Evolutionary conservation across 2,329 filamentous ascomycete species (phyloP).

Genomic region (Talaromyces albobiverticillius): DNA sequence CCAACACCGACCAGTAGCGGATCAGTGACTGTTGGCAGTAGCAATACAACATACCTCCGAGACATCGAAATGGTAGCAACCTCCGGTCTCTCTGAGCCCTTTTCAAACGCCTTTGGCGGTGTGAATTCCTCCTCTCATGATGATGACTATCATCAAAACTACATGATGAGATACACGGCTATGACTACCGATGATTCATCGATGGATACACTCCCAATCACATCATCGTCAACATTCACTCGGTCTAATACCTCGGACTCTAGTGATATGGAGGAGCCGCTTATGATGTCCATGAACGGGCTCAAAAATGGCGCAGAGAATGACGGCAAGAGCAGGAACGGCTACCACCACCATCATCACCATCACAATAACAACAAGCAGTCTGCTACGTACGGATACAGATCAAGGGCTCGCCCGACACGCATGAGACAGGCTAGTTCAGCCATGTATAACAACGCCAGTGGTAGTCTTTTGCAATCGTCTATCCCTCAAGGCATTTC

Average conservation of each 20-base stretch:
- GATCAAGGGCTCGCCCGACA: too few relatives aligned
- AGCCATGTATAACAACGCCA: too few relatives aligned
- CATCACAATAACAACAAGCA: too few relatives aligned
- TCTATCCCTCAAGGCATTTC: too few relatives aligned
- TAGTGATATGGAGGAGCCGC: neutral
- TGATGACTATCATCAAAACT: neutral
- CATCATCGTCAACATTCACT: neutral
- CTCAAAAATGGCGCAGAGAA: neutral
- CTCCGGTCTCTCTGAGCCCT: neutral
- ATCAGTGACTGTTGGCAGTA: conserved; percentile 8
- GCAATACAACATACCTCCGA: conserved; percentile 12
- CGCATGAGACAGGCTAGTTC: too few relatives aligned
- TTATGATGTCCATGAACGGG: conserved; percentile 2
- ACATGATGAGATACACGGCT: conserved; percentile 1
- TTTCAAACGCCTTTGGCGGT: neutral
- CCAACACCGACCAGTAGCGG: conserved; percentile 32
- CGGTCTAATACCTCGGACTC: neutral
- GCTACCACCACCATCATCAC: too few relatives aligned
- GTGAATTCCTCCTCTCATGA: neutral
- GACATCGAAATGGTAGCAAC: neutral
- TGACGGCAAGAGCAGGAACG: neutral
- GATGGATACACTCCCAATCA: neutral
- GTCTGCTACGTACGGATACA: too few relatives aligned
- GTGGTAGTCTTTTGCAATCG: too few relatives aligned
- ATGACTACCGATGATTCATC: neutral